Conservation (phyloP, 108 stramenopile genomes). For the Stephanodiscus triporus region DNA sequence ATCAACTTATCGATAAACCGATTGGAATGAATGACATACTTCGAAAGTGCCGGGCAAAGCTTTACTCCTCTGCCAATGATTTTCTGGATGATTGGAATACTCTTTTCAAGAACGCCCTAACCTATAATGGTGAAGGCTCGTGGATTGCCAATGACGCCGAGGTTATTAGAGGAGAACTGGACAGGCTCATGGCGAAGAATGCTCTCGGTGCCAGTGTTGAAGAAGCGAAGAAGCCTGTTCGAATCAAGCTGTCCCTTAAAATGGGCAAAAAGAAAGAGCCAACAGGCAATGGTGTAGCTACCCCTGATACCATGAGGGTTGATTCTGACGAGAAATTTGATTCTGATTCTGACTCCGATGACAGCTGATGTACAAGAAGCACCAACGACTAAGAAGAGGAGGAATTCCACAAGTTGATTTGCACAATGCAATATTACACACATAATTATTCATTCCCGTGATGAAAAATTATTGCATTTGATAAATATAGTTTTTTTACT, state of each 20-base stretch:
- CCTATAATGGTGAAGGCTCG: slow-evolving; percentile 85
- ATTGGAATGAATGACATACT: slow-evolving; percentile 91
- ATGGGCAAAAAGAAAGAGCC: slow-evolving; percentile 16
- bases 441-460: neutral
- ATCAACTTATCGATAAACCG: slow-evolving; percentile 77
- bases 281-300: neutral
- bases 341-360: slow-evolving; percentile 6
- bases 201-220: slow-evolving; percentile 7
- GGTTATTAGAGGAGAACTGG: slow-evolving; percentile 71
- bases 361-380: slow-evolving; percentile 2
- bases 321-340: slow-evolving; percentile 22
- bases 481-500: neutral
- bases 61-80: slow-evolving; percentile 64
- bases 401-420: slow-evolving; percentile 4
- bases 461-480: neutral
- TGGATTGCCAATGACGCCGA: slow-evolving; percentile 80
- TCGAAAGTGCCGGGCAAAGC: slow-evolving; percentile 73
- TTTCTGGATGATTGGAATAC: slow-evolving; percentile 82
- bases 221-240: slow-evolving; percentile 32
- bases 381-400: slow-evolving; percentile 2
- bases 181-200: slow-evolving; percentile 81
- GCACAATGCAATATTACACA: neutral
- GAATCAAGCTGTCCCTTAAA: slow-evolving; percentile 43
- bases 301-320: neutral
- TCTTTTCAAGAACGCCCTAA: slow-evolving; percentile 76